These are phyloP conservation scores for Teratosphaeria gauchensis DNA, from an alignment of 2,329 filamentous ascomycete genomes.

Conservation along the genomic window DNA sequence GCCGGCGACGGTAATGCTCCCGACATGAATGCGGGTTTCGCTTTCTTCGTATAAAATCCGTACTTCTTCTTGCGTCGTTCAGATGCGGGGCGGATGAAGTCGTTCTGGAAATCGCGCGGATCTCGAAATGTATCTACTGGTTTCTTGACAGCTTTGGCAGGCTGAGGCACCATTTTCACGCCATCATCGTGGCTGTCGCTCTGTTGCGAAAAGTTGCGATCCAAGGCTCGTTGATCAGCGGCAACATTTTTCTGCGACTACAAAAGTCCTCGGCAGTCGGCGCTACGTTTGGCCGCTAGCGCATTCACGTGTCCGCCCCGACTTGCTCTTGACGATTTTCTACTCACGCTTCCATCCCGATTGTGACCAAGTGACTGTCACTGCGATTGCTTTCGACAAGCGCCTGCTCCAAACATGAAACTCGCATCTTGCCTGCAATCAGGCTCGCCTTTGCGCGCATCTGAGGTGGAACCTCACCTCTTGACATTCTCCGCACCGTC, in stretches of 20 bases:
- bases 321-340: no score
- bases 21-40: constrained; percentile 24
- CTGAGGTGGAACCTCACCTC: not conserved
- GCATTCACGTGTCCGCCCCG: not conserved
- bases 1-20: constrained; percentile 22
- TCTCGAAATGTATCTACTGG: not conserved
- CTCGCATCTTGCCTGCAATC: not conserved
- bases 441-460: not conserved
- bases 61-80: constrained; percentile 16
- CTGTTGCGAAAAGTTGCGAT: not conserved
- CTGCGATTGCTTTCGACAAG: not conserved
- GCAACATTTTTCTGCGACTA: not conserved
- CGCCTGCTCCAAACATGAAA: not conserved
- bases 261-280: not conserved
- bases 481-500: not conserved
- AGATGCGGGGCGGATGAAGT: constrained; percentile 15
- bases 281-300: not conserved
- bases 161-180: not conserved
- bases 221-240: not conserved
- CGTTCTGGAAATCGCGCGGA: constrained; percentile 5
- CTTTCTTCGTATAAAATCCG: constrained; percentile 7
- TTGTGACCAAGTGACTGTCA: not conserved
- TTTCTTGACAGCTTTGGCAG: not conserved
- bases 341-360: no score
- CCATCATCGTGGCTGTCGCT: not conserved